Percentiles rank a stretch among this genome's conserved stretches.
Conservation (phyloP, 805 yeast genomes). For the Pichia eremophila region DNA sequence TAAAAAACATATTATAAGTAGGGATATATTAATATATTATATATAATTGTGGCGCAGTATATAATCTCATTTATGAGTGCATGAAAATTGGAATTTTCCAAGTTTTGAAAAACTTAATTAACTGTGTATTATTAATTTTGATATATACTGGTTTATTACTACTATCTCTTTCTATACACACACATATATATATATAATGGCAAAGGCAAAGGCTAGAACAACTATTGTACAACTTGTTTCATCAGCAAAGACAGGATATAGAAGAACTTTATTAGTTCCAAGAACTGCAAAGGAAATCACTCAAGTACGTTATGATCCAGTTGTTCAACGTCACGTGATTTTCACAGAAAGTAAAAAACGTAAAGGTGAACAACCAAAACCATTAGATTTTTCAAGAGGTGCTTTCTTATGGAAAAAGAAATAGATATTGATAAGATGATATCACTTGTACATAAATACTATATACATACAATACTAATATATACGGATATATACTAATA, state of each 20-base stretch:
- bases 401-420: conserved; percentile 30
- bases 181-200: conserved; percentile 5
- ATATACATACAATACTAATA: too few relatives aligned
- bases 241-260: conserved; percentile 83
- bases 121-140: too few relatives aligned
- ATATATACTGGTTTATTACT: too few relatives aligned
- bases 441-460: too few relatives aligned
- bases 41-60: too few relatives aligned
- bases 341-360: conserved; percentile 86
- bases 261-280: conserved; percentile 70
- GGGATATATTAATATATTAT: too few relatives aligned
- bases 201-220: conserved; percentile 62
- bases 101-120: too few relatives aligned
- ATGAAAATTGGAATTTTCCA: too few relatives aligned
- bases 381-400: conserved; percentile 39
- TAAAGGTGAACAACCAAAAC: conserved; percentile 46
- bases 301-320: conserved; percentile 80
- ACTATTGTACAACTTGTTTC: conserved; percentile 82
- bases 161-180: too few relatives aligned
- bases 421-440: conserved; percentile 1
- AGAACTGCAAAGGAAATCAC: conserved; percentile 72
- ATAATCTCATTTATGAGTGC: too few relatives aligned
- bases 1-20: too few relatives aligned
- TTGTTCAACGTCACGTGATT: conserved; percentile 83
- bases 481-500: too few relatives aligned